Evolutionary conservation across 768 basidiomycete species (phyloP).

Genomic region (Macrolepiota fuliginosa): DNA sequence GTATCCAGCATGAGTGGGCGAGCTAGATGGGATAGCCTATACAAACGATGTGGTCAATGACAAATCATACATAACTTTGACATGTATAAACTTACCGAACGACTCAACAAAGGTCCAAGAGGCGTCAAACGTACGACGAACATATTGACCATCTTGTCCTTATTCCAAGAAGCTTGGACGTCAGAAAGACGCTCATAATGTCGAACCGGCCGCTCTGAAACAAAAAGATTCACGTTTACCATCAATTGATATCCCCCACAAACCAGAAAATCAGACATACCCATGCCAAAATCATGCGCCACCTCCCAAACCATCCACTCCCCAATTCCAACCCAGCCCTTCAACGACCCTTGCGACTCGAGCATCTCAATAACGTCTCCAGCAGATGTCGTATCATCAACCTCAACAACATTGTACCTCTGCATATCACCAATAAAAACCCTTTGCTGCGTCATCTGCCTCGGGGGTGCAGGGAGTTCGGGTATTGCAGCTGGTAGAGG

Average conservation of each 20-base stretch:
- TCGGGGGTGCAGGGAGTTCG: slow-evolving; percentile 32
- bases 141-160: slow-evolving; percentile 73
- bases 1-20: slow-evolving; percentile 52
- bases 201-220: slow-evolving; percentile 82
- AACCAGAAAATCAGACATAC: slow-evolving; percentile 39
- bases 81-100: slow-evolving; percentile 45
- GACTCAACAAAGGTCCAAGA: slow-evolving; percentile 56
- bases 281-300: slow-evolving; percentile 90
- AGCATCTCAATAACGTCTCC: slow-evolving; percentile 70
- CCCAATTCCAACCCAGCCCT: slow-evolving; percentile 52
- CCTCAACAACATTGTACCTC: slow-evolving; percentile 71
- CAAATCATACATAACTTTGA: neutral
- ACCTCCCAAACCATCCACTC: slow-evolving; percentile 92
- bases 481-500: slow-evolving; percentile 25
- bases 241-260: neutral
- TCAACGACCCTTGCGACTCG: slow-evolving; percentile 63
- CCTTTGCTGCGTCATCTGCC: slow-evolving; percentile 55
- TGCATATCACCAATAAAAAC: slow-evolving; percentile 79
- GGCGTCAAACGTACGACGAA: slow-evolving; percentile 78
- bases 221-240: slow-evolving; percentile 14
- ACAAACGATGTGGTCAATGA: slow-evolving; percentile 13
- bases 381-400: slow-evolving; percentile 65
- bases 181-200: slow-evolving; percentile 83
- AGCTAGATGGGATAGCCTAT: slow-evolving; percentile 42
- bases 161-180: slow-evolving; percentile 86